A percentile compares a stretch with the other conserved stretches of the same genome.
These are phyloP conservation scores for Berberis thunbergii DNA, from an alignment of 164 flowering plant genomes.

Conservation along the genomic window DNA sequence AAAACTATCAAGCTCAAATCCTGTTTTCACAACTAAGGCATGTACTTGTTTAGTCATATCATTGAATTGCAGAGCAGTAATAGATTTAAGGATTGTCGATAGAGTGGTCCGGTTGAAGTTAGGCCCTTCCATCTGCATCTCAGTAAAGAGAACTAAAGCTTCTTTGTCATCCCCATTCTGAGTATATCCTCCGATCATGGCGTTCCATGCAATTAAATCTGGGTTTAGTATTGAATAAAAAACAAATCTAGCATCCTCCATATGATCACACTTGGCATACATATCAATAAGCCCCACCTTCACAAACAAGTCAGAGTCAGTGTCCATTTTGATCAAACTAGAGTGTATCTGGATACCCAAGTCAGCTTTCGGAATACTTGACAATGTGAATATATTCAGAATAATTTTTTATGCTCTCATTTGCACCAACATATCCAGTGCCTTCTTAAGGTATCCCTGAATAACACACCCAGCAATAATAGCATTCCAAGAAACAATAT, in stretches of 20 bases:
- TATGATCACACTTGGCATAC: conserved; percentile 48
- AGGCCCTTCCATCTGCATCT: neutral
- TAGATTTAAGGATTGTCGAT: neutral
- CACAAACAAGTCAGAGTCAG: conserved; percentile 39
- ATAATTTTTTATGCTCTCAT: neutral
- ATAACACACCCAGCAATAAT: conserved; percentile 69
- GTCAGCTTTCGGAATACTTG: neutral
- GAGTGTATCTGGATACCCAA: conserved; percentile 65
- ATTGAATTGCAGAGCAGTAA: neutral
- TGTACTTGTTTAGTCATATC: neutral
- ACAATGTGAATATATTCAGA: neutral
- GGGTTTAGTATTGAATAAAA: neutral
- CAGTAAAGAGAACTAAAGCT: neutral
- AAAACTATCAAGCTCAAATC: neutral
- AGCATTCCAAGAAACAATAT: conserved; percentile 80
- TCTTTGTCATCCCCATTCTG: neutral
- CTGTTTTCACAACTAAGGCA: neutral
- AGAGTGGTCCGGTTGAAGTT: neutral
- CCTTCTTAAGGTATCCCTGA: conserved; percentile 39
- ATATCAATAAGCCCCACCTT: conserved; percentile 65
- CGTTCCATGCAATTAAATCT: neutral
- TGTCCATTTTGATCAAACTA: conserved; percentile 39
- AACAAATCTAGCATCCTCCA: neutral
- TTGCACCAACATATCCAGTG: conserved; percentile 36
- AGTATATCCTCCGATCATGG: neutral